These are phyloP conservation scores for Penicillium sp. DNA, from an alignment of 2,329 filamentous ascomycete genomes.

Conservation along the genomic window DNA sequence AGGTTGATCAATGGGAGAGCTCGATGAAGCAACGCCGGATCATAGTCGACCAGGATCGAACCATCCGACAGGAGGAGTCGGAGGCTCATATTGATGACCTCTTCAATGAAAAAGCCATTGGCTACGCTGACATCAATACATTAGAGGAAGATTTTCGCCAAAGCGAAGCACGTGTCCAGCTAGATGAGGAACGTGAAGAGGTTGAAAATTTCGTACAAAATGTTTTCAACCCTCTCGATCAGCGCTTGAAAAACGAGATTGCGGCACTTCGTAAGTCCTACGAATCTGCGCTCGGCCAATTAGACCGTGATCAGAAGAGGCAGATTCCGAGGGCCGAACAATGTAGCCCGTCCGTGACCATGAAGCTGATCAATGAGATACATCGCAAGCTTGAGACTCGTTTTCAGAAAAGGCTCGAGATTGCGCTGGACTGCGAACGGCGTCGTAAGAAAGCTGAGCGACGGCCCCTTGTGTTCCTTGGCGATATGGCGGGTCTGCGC, in stretches of 20 bases:
- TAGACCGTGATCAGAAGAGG: conserved; percentile 36
- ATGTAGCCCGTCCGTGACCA: conserved; percentile 37
- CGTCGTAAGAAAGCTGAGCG: conserved; percentile 51
- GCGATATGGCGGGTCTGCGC: conserved; percentile 48
- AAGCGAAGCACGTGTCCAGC: conserved; percentile 45
- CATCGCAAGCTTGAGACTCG: conserved; percentile 46
- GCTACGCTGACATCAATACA: conserved; percentile 51
- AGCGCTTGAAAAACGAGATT: conserved; percentile 46
- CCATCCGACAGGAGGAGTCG: conserved; percentile 46
- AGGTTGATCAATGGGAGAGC: conserved; percentile 43
- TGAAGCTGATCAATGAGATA: conserved; percentile 42
- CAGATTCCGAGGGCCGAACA: conserved; percentile 27
- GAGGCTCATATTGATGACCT: conserved; percentile 49
- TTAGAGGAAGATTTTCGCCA: conserved; percentile 52
- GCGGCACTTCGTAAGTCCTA: conserved; percentile 44
- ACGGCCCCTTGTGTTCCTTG: conserved; percentile 47
- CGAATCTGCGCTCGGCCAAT: conserved; percentile 37
- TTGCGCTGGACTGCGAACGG: conserved; percentile 49
- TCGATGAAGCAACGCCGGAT: conserved; percentile 40
- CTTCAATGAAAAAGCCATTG: conserved; percentile 53
- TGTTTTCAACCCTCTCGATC: conserved; percentile 48
- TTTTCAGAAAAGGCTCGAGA: conserved; percentile 45
- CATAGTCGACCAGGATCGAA: conserved; percentile 45
- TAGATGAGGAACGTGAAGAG: conserved; percentile 49
- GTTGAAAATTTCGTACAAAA: conserved; percentile 46